Evolutionary conservation across 2,329 filamentous ascomycete genomes (phyloP), one percentile per base, ranked within the genome.

Genomic region (Claviceps purpurea): DNA sequence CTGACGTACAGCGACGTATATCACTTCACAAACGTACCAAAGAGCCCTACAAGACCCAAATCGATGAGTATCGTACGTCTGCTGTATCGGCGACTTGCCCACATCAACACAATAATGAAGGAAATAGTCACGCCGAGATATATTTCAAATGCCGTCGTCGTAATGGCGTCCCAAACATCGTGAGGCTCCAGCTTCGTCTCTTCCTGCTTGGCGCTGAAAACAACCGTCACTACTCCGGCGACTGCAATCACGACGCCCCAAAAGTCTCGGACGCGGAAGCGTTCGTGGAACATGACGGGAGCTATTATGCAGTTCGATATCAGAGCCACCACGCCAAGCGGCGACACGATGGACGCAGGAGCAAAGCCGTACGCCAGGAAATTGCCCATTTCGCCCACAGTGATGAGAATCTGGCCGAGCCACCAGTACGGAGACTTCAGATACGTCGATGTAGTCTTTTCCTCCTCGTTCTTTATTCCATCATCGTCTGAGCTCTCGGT

Each of bases 361-460:
- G 93, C 93, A 65, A 98, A 98, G 24, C 93, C 93, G 63, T 98
- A 98, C 0, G 93, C 93, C 56, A 98, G 72, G 64, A 98, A 98
- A 66, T 98, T 98, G 50, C 93, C 93, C 64, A 87, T 85, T 71
- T 98, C 93, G 53, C 93, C 93, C 24, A 95, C 72, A 0, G 84
- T 89, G 80, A 98, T 98, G 54, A 98, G 75, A 16, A 94, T 78
- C 58, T 97, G 91, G 20, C 93, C 93, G 37, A 84, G 71, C 93
- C 93, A 98, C 93, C 93, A 98, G 64, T 93, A 96, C 1, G 89
- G 89, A 39, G 89, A 95, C 57, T 81, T 82, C 54, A 98, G 78
- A 67, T 98, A 98, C 5, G 81, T 85, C 53, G 84, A 83, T 34
- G 82, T 62, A 4, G 61, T 63, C 52, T 74, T 71, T 51, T 62